phyloP scores from a whole-genome alignment of 2,329 filamentous ascomycete species.

The Penicillium psychrosexuale region DNA sequence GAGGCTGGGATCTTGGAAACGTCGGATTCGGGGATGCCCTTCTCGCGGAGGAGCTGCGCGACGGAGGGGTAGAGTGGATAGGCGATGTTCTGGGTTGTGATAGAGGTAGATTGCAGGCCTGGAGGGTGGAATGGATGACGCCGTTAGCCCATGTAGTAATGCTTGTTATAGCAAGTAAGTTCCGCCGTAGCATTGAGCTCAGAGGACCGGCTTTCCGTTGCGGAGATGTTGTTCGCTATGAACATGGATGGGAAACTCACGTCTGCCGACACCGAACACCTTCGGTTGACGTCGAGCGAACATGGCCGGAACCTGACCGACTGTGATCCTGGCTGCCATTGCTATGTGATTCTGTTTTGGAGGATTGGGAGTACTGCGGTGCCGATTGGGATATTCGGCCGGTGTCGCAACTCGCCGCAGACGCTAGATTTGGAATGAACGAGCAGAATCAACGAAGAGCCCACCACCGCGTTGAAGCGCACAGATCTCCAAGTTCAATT shows the following conservation, averaged over 20 bases:
- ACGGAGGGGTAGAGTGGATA: slow-evolving; percentile 70
- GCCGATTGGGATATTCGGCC: slow-evolving; percentile 15
- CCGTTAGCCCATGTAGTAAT: slow-evolving; percentile 6
- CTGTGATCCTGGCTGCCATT: slow-evolving; percentile 37
- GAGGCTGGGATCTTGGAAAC: slow-evolving; percentile 79
- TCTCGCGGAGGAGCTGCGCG: slow-evolving; percentile 71
- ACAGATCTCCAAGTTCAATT: slow-evolving; percentile 14
- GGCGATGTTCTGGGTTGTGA: slow-evolving; percentile 41
- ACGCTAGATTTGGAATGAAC: slow-evolving; percentile 23
- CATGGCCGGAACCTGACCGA: slow-evolving; percentile 33
- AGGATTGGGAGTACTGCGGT: slow-evolving; percentile 9
- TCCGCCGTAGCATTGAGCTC: background rate
- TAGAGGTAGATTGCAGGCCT: slow-evolving; percentile 38
- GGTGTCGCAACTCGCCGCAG: slow-evolving; percentile 20
- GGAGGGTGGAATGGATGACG: background rate
- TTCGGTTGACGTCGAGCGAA: slow-evolving; percentile 37
- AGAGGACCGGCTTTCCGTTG: background rate
- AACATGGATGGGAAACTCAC: slow-evolving; percentile 30
- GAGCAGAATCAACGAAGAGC: slow-evolving; percentile 24
- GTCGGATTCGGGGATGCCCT: slow-evolving; percentile 72
- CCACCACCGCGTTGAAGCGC: slow-evolving; percentile 27
- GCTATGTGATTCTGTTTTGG: slow-evolving; percentile 4
- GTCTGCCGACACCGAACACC: slow-evolving; percentile 29
- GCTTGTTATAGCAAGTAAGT: background rate
- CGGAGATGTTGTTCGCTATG: background rate